phyloP scores from a whole-genome alignment of 2,329 filamentous ascomycete species.

The Verticillium albo-atrum region DNA sequence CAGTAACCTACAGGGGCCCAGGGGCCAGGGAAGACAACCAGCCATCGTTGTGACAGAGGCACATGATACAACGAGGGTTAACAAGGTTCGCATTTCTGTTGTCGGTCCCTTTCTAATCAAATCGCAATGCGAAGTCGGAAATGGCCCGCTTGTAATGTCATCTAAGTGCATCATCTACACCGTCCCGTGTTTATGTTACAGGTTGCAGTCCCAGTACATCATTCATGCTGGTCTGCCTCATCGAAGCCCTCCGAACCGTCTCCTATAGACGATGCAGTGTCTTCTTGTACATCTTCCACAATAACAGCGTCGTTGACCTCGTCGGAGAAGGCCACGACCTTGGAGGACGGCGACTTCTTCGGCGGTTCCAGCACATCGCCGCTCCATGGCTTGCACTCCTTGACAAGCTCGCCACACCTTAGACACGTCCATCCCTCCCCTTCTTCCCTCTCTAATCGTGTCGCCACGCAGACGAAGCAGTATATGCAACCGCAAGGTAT shows the following conservation, averaged over 20 bases:
- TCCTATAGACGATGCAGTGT: neutral
- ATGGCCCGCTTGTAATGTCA: no score
- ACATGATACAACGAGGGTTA: no score
- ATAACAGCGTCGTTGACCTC: slow-evolving; percentile 27
- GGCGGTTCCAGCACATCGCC: slow-evolving; percentile 74
- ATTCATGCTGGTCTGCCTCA: neutral
- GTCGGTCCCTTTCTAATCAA: no score
- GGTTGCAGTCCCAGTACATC: neutral
- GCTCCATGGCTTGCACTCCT: slow-evolving; percentile 84
- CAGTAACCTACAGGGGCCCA: no score
- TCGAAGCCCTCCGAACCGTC: neutral
- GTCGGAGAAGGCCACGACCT: slow-evolving; percentile 60
- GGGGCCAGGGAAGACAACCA: no score
- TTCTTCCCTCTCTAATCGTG: slow-evolving; percentile 84
- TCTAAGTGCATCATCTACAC: neutral
- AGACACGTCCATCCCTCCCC: slow-evolving; percentile 92
- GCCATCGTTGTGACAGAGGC: no score
- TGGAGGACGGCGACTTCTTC: slow-evolving; percentile 37
- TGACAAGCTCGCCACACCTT: slow-evolving; percentile 78
- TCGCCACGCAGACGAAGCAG: slow-evolving; percentile 93
- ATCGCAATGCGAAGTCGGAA: no score
- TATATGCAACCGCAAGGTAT: slow-evolving; percentile 88
- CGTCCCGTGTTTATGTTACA: neutral
- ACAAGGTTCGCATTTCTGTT: no score
- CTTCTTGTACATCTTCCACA: neutral